phyloP scores from a whole-genome alignment of 345 rosid species.

The Mallotus nudiflorus region DNA sequence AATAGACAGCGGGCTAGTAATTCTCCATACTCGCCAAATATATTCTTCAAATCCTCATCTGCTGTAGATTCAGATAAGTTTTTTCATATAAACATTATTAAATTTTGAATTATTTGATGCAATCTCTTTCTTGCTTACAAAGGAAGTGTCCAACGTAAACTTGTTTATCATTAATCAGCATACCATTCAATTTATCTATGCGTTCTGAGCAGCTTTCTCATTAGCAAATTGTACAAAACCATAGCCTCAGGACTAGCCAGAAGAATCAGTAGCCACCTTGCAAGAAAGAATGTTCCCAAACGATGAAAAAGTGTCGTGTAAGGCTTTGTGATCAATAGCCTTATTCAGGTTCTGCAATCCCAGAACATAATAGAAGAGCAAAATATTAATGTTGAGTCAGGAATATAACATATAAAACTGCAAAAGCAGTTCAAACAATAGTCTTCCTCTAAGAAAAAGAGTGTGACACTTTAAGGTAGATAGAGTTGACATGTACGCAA shows the following conservation, averaged over 20 bases:
- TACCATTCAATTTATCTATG: conserved; percentile 82
- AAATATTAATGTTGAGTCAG: no score
- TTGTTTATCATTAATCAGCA: conserved; percentile 93
- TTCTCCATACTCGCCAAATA: conserved; percentile 73
- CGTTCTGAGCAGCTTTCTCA: conserved; percentile 75
- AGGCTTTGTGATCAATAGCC: conserved; percentile 82
- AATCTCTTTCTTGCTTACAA: no score
- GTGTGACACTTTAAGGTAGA: background rate
- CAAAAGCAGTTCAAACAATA: no score
- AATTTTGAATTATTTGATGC: no score
- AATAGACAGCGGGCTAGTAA: no score
- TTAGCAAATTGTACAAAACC: conserved; percentile 89
- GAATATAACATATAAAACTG: no score
- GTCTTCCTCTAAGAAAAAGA: no score
- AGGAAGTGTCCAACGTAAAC: conserved; percentile 91
- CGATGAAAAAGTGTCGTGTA: conserved; percentile 76
- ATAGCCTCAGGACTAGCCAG: conserved; percentile 89
- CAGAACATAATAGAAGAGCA: no score
- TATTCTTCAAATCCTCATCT: conserved; percentile 70
- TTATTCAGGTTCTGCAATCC: conserved; percentile 93
- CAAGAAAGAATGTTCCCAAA: conserved; percentile 91
- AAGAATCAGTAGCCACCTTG: no score
- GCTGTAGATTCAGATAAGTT: conserved; percentile 66
- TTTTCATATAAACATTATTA: no score
- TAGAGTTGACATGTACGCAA: background rate